phyloP scores from a whole-genome alignment of 78 protist genomes.

The Mantamonas sphyraenae region DNA sequence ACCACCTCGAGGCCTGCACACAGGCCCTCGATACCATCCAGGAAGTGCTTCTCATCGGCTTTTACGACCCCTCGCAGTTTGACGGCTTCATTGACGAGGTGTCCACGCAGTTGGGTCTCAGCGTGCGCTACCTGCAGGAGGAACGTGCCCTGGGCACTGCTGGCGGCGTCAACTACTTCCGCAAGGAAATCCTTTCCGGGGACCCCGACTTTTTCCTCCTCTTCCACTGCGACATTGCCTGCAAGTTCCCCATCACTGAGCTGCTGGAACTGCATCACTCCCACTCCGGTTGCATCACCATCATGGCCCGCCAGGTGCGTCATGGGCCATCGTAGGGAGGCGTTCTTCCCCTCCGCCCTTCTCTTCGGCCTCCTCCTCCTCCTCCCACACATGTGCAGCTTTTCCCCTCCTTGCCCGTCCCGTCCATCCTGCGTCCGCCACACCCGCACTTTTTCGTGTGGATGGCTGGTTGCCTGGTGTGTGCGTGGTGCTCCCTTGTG shows the following conservation, averaged over 20 bases:
- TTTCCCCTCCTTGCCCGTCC: too few species aligned
- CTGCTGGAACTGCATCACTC: neutral
- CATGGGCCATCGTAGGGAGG: too few species aligned
- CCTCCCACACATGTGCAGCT: too few species aligned
- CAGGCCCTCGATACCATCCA: neutral
- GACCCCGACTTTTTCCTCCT: constrained; percentile 13
- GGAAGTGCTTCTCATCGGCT: constrained; percentile 27
- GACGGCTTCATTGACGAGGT: neutral
- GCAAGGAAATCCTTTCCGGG: constrained; percentile 14
- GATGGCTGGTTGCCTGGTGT: too few species aligned
- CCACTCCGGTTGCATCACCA: neutral
- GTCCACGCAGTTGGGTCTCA: neutral
- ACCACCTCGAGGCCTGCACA: constrained; percentile 19
- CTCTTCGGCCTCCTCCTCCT: too few species aligned
- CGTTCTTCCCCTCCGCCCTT: too few species aligned
- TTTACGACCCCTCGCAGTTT: constrained; percentile 8
- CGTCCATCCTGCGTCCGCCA: too few species aligned
- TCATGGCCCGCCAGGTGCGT: neutral
- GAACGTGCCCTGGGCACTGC: constrained; percentile 24
- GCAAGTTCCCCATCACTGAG: neutral
- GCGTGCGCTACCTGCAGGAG: constrained; percentile 27
- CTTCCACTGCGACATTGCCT: constrained; percentile 2
- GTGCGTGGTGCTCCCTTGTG: neutral
- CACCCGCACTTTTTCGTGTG: too few species aligned
- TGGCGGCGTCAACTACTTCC: constrained; percentile 30